These are phyloP conservation scores for Diaporthe velutina DNA, from an alignment of 2,329 filamentous ascomycete genomes.

Conservation along the genomic window DNA sequence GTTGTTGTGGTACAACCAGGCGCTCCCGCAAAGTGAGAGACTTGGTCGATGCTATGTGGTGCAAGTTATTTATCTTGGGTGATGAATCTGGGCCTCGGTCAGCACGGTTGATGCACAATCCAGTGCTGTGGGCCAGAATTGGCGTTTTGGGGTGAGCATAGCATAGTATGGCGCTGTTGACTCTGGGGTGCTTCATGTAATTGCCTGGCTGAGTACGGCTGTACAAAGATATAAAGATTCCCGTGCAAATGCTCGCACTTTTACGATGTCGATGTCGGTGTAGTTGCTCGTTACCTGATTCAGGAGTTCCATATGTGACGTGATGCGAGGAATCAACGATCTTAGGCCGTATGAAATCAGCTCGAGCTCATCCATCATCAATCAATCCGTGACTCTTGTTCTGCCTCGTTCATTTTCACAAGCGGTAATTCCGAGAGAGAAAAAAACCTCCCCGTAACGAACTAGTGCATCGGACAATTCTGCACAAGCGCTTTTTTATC, in stretches of 20 bases:
- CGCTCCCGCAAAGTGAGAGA: background rate
- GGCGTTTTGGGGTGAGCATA: slow-evolving; percentile 1
- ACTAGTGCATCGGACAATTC: background rate
- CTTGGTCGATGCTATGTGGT: background rate
- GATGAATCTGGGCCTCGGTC: background rate
- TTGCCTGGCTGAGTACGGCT: background rate
- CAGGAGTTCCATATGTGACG: slow-evolving; percentile 18
- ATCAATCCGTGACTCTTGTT: background rate
- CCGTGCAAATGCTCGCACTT: slow-evolving; percentile 20
- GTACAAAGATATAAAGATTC: background rate
- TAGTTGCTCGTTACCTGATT: slow-evolving; percentile 2
- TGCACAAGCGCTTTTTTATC: too few species aligned
- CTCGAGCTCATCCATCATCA: background rate
- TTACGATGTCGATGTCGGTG: background rate
- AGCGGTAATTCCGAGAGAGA: too few species aligned
- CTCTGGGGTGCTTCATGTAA: background rate
- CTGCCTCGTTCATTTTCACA: background rate
- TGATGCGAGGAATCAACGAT: slow-evolving; percentile 5
- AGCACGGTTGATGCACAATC: background rate
- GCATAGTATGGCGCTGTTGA: slow-evolving; percentile 4
- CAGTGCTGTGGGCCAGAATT: background rate
- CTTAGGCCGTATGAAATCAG: background rate
- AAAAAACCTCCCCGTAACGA: background rate
- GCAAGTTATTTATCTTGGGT: background rate
- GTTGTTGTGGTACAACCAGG: slow-evolving; percentile 31